Base-by-base conservation (phyloP, 805 yeast genomes). In the Candida boidinii region DNA sequence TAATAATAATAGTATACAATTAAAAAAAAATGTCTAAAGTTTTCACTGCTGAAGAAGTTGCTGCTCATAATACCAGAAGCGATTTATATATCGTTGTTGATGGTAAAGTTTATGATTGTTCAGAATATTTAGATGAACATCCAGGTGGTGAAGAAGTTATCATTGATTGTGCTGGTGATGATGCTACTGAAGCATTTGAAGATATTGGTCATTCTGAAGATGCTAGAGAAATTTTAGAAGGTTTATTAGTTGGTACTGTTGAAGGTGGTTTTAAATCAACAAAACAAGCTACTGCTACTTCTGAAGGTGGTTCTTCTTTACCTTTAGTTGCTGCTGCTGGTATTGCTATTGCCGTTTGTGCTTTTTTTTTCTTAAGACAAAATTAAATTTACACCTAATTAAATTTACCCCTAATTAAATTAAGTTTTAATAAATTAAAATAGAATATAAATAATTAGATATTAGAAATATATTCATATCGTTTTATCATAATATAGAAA, bases 151-250 rank as follows among this genome's bases (percentile, higher is more conserved):
- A 76, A 31, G 71, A 79, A 49, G 84, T 90, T 35, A 70, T 90
- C 28, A 56, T 76, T 39, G 79, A 79, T 39, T 84, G 84, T 46
- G 96, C 92, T 14, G 94, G 92, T 4, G 62, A 57, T 5, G 87
- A 80, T 52, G 82, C 84, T 23, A 72, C 86, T 21, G 80, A 73
- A 50, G 76, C 79, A 17, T 80, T 80, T 50, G 74, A 73, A 45
- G 95, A 86, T 52, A 88, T 92, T 54, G 99, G 99, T 23, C 99
- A 92, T 63, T 86, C 97, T 23, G 96, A 88, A 42, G 96, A 88
- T 45, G 97, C 99, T 26, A 76, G 78, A 46, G 92, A 80, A 48
- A 67, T 80, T 45, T 66, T 92, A 49, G 67, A 62, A 28, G 75
- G 71, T 26, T 63, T 86, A 52, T 65, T 71, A 45, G 70, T 92